phyloP scores from a whole-genome alignment of 768 basidiomycete species.

The Rhizopogon roseolus region DNA sequence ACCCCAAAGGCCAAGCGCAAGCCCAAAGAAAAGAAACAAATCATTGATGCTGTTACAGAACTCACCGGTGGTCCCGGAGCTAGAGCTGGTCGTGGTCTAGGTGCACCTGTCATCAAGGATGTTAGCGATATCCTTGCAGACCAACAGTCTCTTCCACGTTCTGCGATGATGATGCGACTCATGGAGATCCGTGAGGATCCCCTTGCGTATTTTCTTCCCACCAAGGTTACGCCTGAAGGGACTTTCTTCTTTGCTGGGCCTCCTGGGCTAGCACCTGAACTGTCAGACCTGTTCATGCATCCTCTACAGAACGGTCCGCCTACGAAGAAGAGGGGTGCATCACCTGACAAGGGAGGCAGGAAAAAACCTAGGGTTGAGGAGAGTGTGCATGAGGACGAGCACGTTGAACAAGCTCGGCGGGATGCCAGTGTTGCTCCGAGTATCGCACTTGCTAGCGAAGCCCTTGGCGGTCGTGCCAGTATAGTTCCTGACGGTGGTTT shows the following conservation, averaged over 20 bases:
- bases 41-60: slow-evolving; percentile 89
- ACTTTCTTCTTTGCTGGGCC: slow-evolving; percentile 82
- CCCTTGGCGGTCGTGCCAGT: slow-evolving; percentile 48
- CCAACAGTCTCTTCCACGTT: slow-evolving; percentile 83
- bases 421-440: slow-evolving; percentile 62
- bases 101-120: slow-evolving; percentile 47
- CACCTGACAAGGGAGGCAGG: slow-evolving; percentile 50
- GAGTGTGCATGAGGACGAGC: slow-evolving; percentile 44
- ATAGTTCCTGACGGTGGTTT: slow-evolving; percentile 52
- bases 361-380: slow-evolving; percentile 58
- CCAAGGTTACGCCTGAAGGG: slow-evolving; percentile 64
- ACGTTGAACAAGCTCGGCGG: slow-evolving; percentile 70
- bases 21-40: slow-evolving; percentile 75
- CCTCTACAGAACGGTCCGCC: slow-evolving; percentile 47
- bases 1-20: slow-evolving; percentile 43
- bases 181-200: slow-evolving; percentile 85
- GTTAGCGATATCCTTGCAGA: slow-evolving; percentile 72
- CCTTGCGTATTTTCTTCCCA: slow-evolving; percentile 80
- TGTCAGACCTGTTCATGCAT: slow-evolving; percentile 81
- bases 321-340: slow-evolving; percentile 57
- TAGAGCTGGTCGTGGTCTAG: slow-evolving; percentile 52
- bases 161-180: slow-evolving; percentile 79
- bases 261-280: slow-evolving; percentile 75
- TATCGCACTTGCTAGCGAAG: slow-evolving; percentile 49
- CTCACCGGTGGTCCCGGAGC: slow-evolving; percentile 60